phyloP scores from a whole-genome alignment of 2,329 filamentous ascomycete genomes.

The Cryphonectria japonica region DNA sequence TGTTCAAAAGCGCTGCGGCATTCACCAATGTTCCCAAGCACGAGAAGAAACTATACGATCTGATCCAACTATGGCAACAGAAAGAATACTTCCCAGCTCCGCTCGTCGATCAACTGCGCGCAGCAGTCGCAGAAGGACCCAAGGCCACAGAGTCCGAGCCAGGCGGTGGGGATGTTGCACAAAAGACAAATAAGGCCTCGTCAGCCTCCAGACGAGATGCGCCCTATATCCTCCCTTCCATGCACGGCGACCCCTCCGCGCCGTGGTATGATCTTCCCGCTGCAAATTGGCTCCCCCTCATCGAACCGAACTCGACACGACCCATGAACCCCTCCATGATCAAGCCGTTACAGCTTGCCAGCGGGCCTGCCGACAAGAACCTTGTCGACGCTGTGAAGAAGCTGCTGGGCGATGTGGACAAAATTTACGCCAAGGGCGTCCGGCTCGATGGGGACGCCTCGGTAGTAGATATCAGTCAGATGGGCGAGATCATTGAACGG shows the following conservation, averaged over 20 bases:
- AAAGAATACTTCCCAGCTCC: slow-evolving; percentile 62
- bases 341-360: slow-evolving; percentile 70
- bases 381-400: slow-evolving; percentile 70
- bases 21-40: slow-evolving; percentile 68
- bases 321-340: slow-evolving; percentile 74
- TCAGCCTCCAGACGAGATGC: slow-evolving; percentile 42
- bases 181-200: slow-evolving; percentile 47
- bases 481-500: slow-evolving; percentile 70
- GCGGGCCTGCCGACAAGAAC: slow-evolving; percentile 69
- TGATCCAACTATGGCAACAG: slow-evolving; percentile 74
- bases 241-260: slow-evolving; percentile 73
- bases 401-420: slow-evolving; percentile 71
- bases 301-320: slow-evolving; percentile 74
- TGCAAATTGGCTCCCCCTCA: slow-evolving; percentile 77
- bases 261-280: slow-evolving; percentile 85
- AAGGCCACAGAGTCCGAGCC: slow-evolving; percentile 37
- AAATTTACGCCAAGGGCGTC: slow-evolving; percentile 64
- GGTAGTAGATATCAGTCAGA: slow-evolving; percentile 69
- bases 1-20: slow-evolving; percentile 62
- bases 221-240: slow-evolving; percentile 73
- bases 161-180: slow-evolving; percentile 35
- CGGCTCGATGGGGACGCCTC: slow-evolving; percentile 47
- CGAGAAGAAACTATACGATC: slow-evolving; percentile 62
- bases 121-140: slow-evolving; percentile 50
- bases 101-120: slow-evolving; percentile 61